A percentile compares a stretch with the other conserved stretches of the same genome.
phyloP scores from a whole-genome alignment of 2,329 filamentous ascomycete genomes.

The Sclerotinia minor region DNA sequence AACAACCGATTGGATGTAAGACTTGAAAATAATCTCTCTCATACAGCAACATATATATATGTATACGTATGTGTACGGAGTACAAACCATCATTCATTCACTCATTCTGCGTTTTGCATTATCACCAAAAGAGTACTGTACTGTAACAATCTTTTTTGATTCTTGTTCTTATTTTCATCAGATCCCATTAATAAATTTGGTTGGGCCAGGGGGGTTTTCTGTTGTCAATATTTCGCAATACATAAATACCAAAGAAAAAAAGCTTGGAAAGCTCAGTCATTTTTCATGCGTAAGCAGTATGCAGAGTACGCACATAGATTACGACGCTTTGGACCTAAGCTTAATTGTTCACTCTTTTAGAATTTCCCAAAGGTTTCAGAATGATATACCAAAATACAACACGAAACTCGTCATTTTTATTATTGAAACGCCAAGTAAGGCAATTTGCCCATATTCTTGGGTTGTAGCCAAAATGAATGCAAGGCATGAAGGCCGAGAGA shows the following conservation, averaged over 20 bases:
- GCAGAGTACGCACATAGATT: not conserved
- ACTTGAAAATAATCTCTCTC: too few species aligned
- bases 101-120: not conserved
- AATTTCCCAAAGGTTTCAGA: slow-evolving; percentile 7
- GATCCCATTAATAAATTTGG: not conserved
- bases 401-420: not conserved
- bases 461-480: not conserved
- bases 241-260: not conserved
- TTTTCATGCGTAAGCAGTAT: not conserved
- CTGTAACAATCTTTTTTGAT: not conserved
- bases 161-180: not conserved
- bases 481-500: not conserved
- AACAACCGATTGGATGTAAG: too few species aligned
- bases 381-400: not conserved
- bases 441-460: not conserved
- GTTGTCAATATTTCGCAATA: not conserved
- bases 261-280: not conserved
- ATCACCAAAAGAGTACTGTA: not conserved
- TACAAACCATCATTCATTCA: too few species aligned
- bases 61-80: too few species aligned
- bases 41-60: too few species aligned
- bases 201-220: not conserved
- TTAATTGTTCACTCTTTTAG: not conserved
- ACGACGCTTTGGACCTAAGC: slow-evolving; percentile 9
- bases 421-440: not conserved